Base-by-base conservation (phyloP, 2,329 filamentous ascomycete genomes). In the Pyrenophora graminea region DNA sequence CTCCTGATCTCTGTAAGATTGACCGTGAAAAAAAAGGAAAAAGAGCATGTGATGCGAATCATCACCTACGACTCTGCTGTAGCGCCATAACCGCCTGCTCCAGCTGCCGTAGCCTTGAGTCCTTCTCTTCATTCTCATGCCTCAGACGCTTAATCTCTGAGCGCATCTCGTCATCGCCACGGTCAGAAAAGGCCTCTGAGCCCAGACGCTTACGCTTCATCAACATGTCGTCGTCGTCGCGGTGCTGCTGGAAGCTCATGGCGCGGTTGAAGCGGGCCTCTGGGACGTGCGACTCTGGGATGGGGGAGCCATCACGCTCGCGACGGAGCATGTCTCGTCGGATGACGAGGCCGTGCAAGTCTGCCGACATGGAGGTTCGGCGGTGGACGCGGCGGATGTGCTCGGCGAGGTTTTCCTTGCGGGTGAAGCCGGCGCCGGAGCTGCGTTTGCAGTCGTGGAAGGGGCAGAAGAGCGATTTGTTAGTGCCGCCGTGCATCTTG, bases 351-450 rank as follows among this genome's bases (percentile, higher is more conserved):
- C 64, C 63, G 45, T 70, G 66, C 51, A 72, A 59, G 53, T 72
- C 70, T 6, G 63, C 66, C 44, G 68, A 70, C 61, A 66, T 69
- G 51, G 70, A 74, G 18, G 70, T 69, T 41, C 70, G 57, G 18
- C 73, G 70, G 70, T 97, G 93, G n/a, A 95, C 90, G 21, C 93
- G 86, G 17, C 93, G 88, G 15, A 97, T 79, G 74, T 97, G 93
- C 75, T 97, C 93, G 69, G 93, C 91, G 3, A 97, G 80, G 65
- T 97, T 97, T 75, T 97, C 93, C 67, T 92, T 89, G 42, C 93
- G 85, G 7, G 92, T 95, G 72, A 97, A 97, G 18, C 91, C 91
- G 66, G 91, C 90, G 56, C 91, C 92, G 0, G 85, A 86, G 67
- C 91, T 90, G 32, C 93, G 88, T 72, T 96, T 96, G 81, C 93